Evolutionary conservation across 768 basidiomycete species (phyloP).

Genomic region (Leccinum pellstonianum): DNA sequence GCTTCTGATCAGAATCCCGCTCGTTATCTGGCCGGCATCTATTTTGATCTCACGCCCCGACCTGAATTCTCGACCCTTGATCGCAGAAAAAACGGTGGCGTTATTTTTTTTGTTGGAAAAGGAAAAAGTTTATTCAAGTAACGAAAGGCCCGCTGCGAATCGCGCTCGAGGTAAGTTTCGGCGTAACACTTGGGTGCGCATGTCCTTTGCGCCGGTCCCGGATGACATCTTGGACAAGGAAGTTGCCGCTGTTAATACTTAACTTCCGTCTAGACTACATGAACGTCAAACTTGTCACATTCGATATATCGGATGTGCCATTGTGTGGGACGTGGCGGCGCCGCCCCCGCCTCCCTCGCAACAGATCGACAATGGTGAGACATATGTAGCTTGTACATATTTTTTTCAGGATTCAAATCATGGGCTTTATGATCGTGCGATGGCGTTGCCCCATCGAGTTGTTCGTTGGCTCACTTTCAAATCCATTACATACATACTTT

Average conservation of each 20-base stretch:
- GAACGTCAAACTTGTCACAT: not conserved
- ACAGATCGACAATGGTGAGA: not conserved
- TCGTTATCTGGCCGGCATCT: not conserved
- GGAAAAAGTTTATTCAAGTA: not conserved
- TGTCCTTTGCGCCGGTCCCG: not conserved
- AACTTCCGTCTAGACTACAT: not conserved
- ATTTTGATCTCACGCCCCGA: not conserved
- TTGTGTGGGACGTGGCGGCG: not conserved
- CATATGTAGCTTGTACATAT: not conserved
- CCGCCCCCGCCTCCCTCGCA: not conserved
- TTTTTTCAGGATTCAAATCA: not conserved
- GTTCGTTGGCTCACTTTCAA: not conserved
- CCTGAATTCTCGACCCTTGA: conserved; percentile 2
- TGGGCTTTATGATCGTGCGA: not conserved
- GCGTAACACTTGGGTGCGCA: not conserved
- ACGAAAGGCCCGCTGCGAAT: not conserved
- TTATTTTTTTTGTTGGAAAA: not conserved
- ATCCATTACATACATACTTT: too few species aligned
- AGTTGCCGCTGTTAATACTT: not conserved
- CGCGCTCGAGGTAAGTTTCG: not conserved
- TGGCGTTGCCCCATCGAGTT: not conserved
- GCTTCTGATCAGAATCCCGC: not conserved
- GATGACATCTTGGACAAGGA: too few species aligned
- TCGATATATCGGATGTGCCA: not conserved
- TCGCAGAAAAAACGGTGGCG: conserved; percentile 9